Base-by-base conservation (phyloP, 805 yeast species). In the Ogataea philodendri region DNA sequence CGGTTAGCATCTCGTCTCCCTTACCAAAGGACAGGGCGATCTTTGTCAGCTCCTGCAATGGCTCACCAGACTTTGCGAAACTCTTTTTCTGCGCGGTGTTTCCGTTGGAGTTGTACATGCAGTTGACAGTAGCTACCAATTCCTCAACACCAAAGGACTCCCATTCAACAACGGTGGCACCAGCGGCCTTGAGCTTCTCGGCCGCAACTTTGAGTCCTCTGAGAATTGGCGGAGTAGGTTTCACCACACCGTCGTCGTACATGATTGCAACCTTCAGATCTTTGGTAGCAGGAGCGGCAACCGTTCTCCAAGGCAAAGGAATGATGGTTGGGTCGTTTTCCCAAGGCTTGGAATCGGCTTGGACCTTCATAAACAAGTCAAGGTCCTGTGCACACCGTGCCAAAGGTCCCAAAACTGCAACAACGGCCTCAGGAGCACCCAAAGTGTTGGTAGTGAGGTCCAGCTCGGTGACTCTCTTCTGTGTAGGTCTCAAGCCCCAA, bases 51-150 rank as follows among this genome's bases (percentile, higher is more conserved):
- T 74, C 72, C 4, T 58, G 51, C 34, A 78, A 52, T 17, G 88
- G 88, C 52, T 84, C 89, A 24, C 89, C 88, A 14, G 84, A 74
- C 3, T 52, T 65, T 3, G 65, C 62, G 37, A 83, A 59, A 24
- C 69, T 49, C 25, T 62, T 59, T 24, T 67, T 61, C 45, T 76
- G 77, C 35, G 63, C 70, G 37, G 62, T 56, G 49, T 78, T 80
- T 18, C 84, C 85, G 57, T 84, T 89, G 32, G 74, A 70, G 19
- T 68, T 67, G 58, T 79, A 84, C 59, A 78, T 45, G 17, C 39
- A 56, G 39, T 66, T 60, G 28, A 72, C 81, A 23, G 81, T 69
- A 7, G 76, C 74, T 35, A 72, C 68, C 9, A 78, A 76, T 41
- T 72, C 66, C 27, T 71, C 59, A 9, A 81, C 74, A 27, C 66